A percentile compares a stretch with the other conserved stretches of the same genome.
phyloP scores from a whole-genome alignment of 1,284 basidiomycete genomes.

The Boletus smithii region DNA sequence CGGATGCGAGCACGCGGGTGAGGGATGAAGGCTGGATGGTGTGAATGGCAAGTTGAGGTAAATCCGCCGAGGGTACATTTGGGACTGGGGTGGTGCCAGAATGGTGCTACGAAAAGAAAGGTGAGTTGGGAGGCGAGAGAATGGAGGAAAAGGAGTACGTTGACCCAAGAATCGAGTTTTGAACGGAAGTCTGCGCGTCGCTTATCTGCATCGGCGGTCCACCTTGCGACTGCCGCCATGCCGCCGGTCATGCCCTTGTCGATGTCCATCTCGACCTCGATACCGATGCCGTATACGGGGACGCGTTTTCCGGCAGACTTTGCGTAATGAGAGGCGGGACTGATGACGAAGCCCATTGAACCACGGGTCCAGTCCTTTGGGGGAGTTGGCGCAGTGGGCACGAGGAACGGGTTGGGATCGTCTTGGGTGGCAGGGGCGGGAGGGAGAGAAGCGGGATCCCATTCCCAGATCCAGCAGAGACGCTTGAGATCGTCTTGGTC shows the following conservation, averaged over 20 bases:
- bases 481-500: conserved; percentile 63
- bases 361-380: conserved; percentile 71
- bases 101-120: conserved; percentile 46
- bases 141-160: conserved; percentile 41
- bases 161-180: conserved; percentile 62
- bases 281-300: conserved; percentile 77
- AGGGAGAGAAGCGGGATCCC: conserved; percentile 55
- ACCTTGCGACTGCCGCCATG: conserved; percentile 80
- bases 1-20: conserved; percentile 64
- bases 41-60: conserved; percentile 51
- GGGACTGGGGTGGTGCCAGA: conserved; percentile 44
- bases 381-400: conserved; percentile 35
- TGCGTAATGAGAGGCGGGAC: conserved; percentile 64
- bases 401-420: conserved; percentile 74
- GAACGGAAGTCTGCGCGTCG: conserved; percentile 54
- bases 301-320: conserved; percentile 63
- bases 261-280: conserved; percentile 80
- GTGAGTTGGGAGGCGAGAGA: conserved; percentile 2
- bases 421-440: conserved; percentile 29
- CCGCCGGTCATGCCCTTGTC: conserved; percentile 74
- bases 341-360: conserved; percentile 72
- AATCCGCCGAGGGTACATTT: conserved; percentile 57
- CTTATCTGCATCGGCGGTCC: conserved; percentile 65
- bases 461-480: conserved; percentile 87
- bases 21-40: conserved; percentile 59